phyloP scores from a whole-genome alignment of 768 basidiomycete species.

The Suillus luteus region DNA sequence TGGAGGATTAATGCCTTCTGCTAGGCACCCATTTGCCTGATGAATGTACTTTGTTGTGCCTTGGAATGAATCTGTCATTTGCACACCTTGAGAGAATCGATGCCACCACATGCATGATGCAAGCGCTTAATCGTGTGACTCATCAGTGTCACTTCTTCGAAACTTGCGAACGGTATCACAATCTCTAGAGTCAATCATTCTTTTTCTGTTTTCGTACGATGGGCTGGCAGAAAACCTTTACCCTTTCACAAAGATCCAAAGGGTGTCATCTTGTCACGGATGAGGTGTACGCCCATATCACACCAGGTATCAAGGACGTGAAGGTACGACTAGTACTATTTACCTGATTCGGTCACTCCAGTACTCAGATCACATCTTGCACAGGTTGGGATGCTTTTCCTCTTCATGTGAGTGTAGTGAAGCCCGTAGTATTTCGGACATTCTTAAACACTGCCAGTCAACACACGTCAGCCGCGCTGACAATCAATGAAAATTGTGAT shows the following conservation, averaged over 20 bases:
- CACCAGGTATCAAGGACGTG: constrained; percentile 65
- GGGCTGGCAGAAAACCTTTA: constrained; percentile 91
- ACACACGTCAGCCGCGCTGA: constrained; percentile 79
- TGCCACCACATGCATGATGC: too few species aligned
- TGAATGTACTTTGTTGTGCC: neutral
- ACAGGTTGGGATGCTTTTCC: constrained; percentile 84
- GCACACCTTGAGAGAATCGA: neutral
- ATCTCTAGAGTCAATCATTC: neutral
- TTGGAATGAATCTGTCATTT: neutral
- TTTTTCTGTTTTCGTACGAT: constrained; percentile 39
- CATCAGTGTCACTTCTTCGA: neutral
- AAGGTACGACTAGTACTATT: constrained; percentile 46
- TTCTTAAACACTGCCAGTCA: constrained; percentile 46
- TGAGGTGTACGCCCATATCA: constrained; percentile 67
- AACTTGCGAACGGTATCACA: neutral
- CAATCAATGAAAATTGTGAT: constrained; percentile 91
- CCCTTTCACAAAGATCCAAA: constrained; percentile 50
- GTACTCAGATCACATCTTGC: constrained; percentile 5
- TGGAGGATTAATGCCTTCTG: constrained; percentile 26
- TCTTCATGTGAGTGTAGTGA: constrained; percentile 69
- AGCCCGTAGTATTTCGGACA: constrained; percentile 1
- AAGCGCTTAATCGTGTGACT: neutral
- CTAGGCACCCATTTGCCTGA: neutral
- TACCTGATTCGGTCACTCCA: neutral
- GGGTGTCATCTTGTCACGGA: constrained; percentile 87